These are phyloP conservation scores for Leccinellum rugosiceps DNA, from an alignment of 768 basidiomycete species.

Conservation along the genomic window DNA sequence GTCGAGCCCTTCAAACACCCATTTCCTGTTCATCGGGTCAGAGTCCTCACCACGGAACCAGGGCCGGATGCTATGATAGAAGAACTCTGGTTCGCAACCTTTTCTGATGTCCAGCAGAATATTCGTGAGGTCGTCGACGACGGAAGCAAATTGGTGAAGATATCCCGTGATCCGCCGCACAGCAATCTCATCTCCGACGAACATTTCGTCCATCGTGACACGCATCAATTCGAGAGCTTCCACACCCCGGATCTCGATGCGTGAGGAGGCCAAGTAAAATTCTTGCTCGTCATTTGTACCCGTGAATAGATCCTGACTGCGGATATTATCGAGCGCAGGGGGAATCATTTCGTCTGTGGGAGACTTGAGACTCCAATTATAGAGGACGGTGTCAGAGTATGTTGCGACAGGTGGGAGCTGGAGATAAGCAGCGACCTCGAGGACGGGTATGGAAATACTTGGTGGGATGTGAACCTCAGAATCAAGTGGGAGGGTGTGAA, in stretches of 20 bases:
- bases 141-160: slow-evolving; percentile 55
- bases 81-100: slow-evolving; percentile 69
- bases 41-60: slow-evolving; percentile 79
- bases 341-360: slow-evolving; percentile 27
- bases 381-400: slow-evolving; percentile 89
- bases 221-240: slow-evolving; percentile 86
- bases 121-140: slow-evolving; percentile 60
- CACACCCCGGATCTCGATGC: slow-evolving; percentile 84
- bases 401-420: slow-evolving; percentile 86
- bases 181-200: slow-evolving; percentile 69
- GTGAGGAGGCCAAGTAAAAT: slow-evolving; percentile 83
- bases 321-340: slow-evolving; percentile 55
- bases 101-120: slow-evolving; percentile 64
- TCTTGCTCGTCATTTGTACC: slow-evolving; percentile 75
- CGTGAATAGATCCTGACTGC: slow-evolving; percentile 70
- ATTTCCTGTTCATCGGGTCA: slow-evolving; percentile 39
- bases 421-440: slow-evolving; percentile 65
- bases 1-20: slow-evolving; percentile 62
- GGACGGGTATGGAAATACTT: slow-evolving; percentile 69
- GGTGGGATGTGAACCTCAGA: slow-evolving; percentile 62
- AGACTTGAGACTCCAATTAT: slow-evolving; percentile 62
- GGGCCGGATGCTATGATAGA: slow-evolving; percentile 70
- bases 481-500: slow-evolving; percentile 57
- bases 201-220: slow-evolving; percentile 81
- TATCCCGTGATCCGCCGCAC: slow-evolving; percentile 61